phyloP scores from a whole-genome alignment of 257 asterid genomes.

The Solanum medicagineum region DNA sequence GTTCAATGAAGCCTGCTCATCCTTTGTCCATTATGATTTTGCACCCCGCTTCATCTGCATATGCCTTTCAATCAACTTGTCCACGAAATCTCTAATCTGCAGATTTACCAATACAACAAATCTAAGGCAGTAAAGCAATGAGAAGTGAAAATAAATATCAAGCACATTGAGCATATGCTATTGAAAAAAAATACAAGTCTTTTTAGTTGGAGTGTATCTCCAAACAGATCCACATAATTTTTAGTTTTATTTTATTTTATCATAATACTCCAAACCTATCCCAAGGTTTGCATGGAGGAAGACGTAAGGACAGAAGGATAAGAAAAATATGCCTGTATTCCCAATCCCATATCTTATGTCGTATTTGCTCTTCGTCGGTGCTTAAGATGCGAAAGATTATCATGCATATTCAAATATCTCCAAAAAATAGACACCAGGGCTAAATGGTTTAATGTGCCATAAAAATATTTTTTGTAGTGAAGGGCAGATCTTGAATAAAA shows the following conservation, averaged over 20 bases:
- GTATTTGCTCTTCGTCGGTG: background rate
- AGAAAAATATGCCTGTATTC: background rate
- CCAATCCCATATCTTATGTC: background rate
- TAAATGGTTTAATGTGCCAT: background rate
- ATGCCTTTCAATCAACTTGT: constrained; percentile 79
- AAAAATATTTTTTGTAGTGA: background rate
- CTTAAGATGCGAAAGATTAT: background rate
- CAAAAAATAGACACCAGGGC: background rate
- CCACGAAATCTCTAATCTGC: constrained; percentile 97
- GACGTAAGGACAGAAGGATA: background rate
- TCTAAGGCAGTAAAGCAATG: background rate
- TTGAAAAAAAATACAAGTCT: background rate
- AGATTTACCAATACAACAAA: constrained; percentile 2
- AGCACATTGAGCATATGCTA: background rate
- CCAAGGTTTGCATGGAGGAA: background rate
- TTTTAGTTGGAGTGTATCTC: background rate
- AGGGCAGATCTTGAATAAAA: background rate
- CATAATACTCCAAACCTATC: background rate
- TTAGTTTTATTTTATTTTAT: background rate
- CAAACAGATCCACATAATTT: background rate
- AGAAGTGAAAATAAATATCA: background rate
- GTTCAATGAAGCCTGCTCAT: background rate
- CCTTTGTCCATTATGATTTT: constrained; percentile 28
- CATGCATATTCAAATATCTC: background rate
- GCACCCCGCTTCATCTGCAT: constrained; percentile 49